phyloP scores from a whole-genome alignment of 1,284 basidiomycete species.

The Rhodotorula glutinis region DNA sequence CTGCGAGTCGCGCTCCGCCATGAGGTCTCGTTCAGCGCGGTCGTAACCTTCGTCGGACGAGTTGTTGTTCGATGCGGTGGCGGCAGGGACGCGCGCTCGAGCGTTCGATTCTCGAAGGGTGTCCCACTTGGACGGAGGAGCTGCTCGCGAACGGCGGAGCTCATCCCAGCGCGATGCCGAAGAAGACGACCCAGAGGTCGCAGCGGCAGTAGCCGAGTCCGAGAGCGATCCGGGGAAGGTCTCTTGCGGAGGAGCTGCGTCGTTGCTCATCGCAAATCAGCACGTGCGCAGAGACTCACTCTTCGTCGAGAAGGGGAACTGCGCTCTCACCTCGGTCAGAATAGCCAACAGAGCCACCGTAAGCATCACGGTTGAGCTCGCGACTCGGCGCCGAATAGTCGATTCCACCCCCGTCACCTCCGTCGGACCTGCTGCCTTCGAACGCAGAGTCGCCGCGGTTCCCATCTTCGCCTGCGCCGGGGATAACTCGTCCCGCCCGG shows the following conservation, averaged over 20 bases:
- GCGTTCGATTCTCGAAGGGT: conserved; percentile 19
- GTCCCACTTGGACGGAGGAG: conserved; percentile 26
- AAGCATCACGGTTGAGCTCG: conserved; percentile 10
- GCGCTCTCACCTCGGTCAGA: conserved; percentile 24
- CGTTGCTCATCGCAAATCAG: background rate
- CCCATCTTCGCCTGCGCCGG: background rate
- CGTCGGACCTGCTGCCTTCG: background rate
- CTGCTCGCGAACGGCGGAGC: conserved; percentile 24
- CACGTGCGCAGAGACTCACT: background rate
- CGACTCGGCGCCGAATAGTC: conserved; percentile 16
- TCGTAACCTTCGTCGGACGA: background rate
- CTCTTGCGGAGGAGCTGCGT: conserved; percentile 27
- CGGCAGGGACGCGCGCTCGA: background rate
- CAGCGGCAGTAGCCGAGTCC: conserved; percentile 4
- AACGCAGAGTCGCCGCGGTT: background rate
- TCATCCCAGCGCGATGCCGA: conserved; percentile 25
- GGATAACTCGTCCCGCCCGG: background rate
- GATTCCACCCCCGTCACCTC: conserved; percentile 6
- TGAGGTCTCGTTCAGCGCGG: background rate
- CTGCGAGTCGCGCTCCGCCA: conserved; percentile 1
- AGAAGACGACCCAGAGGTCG: background rate
- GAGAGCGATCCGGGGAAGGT: conserved; percentile 20
- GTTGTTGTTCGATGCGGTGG: background rate
- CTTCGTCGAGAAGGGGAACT: background rate
- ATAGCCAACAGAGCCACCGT: conserved; percentile 17